Percentiles rank a stretch among this genome's conserved stretches.
These are phyloP conservation scores for Polymyxa betae DNA, from an alignment of 208 protist genomes.

Conservation along the genomic window DNA sequence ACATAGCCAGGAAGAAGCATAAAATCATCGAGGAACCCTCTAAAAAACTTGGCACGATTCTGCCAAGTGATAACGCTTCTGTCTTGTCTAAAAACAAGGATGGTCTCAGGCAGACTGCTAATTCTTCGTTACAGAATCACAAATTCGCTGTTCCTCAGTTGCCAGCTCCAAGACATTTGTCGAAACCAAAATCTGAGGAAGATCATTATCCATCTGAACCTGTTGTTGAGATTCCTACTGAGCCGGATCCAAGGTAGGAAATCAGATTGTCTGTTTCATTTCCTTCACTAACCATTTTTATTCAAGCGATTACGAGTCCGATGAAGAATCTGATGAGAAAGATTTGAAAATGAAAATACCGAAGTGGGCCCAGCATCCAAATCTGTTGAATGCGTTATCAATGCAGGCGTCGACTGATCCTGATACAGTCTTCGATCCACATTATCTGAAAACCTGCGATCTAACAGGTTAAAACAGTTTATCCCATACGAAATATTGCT, in stretches of 20 bases:
- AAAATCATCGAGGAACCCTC: neutral
- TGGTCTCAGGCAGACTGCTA: neutral
- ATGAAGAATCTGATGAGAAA: neutral
- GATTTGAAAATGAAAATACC: neutral
- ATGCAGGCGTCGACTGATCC: neutral
- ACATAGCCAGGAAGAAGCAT: neutral
- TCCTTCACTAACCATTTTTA: neutral
- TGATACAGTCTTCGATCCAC: neutral
- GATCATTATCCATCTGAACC: neutral
- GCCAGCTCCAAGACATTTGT: neutral
- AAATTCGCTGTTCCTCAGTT: neutral
- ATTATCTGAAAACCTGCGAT: slow-evolving; percentile 34
- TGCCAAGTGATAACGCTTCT: too few relatives aligned
- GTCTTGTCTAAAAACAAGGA: too few relatives aligned
- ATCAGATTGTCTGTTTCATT: neutral
- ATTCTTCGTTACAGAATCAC: neutral
- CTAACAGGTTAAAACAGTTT: slow-evolving; percentile 13
- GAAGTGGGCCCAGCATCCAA: neutral
- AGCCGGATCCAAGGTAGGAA: neutral
- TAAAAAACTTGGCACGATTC: too few relatives aligned
- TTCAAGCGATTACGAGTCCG: neutral
- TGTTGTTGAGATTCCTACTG: slow-evolving; percentile 14
- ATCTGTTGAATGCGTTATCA: neutral
- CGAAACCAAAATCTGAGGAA: neutral
- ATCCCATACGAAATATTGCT: neutral